phyloP scores from a whole-genome alignment of 345 rosid genomes.

The Clausena lansium region DNA sequence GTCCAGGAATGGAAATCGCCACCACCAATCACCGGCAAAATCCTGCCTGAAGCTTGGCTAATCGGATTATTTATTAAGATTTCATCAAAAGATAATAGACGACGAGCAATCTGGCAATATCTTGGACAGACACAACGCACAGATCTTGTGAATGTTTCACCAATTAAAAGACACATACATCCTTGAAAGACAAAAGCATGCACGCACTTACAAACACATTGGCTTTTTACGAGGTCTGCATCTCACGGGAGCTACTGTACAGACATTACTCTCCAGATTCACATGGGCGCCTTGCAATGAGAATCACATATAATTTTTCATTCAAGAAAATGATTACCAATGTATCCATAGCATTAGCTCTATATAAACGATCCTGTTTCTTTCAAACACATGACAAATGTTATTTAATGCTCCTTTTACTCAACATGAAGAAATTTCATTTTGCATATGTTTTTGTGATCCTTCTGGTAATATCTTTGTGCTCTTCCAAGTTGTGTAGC shows the following conservation, averaged over 20 bases:
- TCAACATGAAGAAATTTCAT: neutral
- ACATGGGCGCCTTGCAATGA: neutral
- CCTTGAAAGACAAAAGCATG: too few species aligned
- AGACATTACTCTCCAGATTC: neutral
- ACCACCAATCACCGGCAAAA: too few species aligned
- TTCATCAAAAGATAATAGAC: too few species aligned
- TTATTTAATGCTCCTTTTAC: neutral
- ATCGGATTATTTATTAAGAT: too few species aligned
- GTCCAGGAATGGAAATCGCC: too few species aligned
- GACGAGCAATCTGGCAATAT: too few species aligned
- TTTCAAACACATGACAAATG: too few species aligned
- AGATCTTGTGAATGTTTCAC: neutral
- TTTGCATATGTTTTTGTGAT: neutral
- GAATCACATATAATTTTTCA: neutral
- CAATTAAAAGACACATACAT: neutral
- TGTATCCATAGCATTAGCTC: neutral
- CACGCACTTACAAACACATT: neutral
- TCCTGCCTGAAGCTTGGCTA: too few species aligned
- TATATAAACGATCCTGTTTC: neutral
- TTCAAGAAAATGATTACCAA: neutral
- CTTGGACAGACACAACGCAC: too few species aligned
- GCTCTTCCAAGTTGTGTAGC: neutral
- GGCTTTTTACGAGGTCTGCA: neutral
- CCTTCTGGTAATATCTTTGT: neutral
- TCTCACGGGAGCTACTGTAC: neutral